Percentiles rank a stretch among this genome's conserved stretches.
phyloP scores from a whole-genome alignment of 768 basidiomycete genomes.

The Podaxis pistillaris region DNA sequence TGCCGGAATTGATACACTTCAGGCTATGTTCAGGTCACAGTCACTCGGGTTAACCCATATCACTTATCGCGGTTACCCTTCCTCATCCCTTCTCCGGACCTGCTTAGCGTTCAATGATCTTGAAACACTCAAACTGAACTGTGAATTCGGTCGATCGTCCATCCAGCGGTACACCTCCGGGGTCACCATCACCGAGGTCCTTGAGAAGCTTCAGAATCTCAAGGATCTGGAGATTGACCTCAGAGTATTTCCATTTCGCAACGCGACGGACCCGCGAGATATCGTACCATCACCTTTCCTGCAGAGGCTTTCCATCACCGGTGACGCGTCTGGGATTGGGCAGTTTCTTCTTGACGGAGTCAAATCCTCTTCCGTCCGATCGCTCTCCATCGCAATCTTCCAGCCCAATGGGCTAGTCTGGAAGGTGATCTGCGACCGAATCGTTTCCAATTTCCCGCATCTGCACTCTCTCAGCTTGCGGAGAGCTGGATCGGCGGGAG shows the following conservation, averaged over 20 bases:
- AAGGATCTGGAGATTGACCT: slow-evolving; percentile 7
- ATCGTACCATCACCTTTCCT: not conserved
- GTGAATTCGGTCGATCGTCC: not conserved
- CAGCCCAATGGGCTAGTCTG: not conserved
- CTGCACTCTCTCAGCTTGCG: slow-evolving; percentile 1
- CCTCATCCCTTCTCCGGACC: not conserved
- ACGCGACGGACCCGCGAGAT: not conserved
- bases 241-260: not conserved
- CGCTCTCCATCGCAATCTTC: not conserved
- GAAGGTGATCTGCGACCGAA: slow-evolving; percentile 2
- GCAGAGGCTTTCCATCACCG: not conserved
- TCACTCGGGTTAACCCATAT: not conserved
- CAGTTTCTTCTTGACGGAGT: not conserved
- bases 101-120: not conserved
- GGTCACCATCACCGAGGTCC: not conserved
- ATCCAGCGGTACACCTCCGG: not conserved
- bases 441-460: slow-evolving; percentile 1
- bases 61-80: not conserved
- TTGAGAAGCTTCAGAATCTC: slow-evolving; percentile 6
- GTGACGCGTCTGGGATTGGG: not conserved
- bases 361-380: not conserved
- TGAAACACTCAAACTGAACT: not conserved
- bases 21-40: not conserved
- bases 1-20: not conserved
- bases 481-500: not conserved